phyloP scores from a whole-genome alignment of 305 asterid species.

The Fraxinus nigra region DNA sequence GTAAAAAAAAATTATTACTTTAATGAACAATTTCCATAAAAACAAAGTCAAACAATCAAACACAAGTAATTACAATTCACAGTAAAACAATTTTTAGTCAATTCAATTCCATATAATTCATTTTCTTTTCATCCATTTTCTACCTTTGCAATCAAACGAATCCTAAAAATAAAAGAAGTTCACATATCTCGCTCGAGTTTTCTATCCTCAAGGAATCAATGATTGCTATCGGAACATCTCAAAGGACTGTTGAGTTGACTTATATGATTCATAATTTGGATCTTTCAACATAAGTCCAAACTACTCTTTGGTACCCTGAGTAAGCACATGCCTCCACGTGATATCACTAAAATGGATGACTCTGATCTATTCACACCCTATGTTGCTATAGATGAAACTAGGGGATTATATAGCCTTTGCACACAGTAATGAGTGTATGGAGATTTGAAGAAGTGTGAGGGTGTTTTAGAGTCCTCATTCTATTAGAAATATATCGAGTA shows the following conservation, averaged over 20 bases:
- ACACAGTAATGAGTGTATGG: not conserved
- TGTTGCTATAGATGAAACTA: slow-evolving; percentile 11
- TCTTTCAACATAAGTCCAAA: slow-evolving; percentile 50
- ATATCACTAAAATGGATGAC: slow-evolving; percentile 31
- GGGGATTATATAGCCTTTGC: not conserved
- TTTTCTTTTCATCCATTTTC: too few species aligned
- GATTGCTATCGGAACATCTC: not conserved
- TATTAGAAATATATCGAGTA: not conserved
- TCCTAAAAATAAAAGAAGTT: too few species aligned
- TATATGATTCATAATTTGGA: slow-evolving; percentile 33
- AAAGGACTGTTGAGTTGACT: slow-evolving; percentile 47
- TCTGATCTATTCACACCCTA: slow-evolving; percentile 27
- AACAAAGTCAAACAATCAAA: too few species aligned
- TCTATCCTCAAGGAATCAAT: not conserved
- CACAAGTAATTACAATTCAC: too few species aligned
- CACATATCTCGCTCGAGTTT: too few species aligned
- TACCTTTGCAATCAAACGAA: too few species aligned
- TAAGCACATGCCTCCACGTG: slow-evolving; percentile 71
- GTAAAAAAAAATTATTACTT: too few species aligned
- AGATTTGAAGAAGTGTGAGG: too few species aligned
- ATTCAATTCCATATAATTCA: too few species aligned
- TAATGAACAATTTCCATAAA: too few species aligned
- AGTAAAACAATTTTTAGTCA: too few species aligned
- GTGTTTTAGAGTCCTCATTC: not conserved
- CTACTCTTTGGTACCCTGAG: slow-evolving; percentile 37